Base-by-base conservation (phyloP, 1,284 basidiomycete species). In the Pseudozyma pruni region DNA sequence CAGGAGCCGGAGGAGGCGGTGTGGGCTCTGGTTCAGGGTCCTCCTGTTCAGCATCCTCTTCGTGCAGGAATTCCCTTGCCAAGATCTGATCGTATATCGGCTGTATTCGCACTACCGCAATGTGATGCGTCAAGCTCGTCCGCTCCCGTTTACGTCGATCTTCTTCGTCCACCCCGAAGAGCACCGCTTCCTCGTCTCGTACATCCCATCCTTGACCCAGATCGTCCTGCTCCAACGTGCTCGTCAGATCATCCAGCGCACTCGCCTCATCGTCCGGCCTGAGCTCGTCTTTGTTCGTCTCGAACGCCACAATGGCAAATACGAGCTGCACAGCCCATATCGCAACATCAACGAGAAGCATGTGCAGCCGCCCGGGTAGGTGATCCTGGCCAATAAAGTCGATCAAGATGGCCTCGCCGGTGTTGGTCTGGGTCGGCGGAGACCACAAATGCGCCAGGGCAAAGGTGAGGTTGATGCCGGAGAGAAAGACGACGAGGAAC, bases 331-430 rank as follows among this genome's bases (percentile, higher is more conserved):
- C 52, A 11, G 55, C 35, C 22, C 61, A 66, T 19, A 71, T 55
- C 0, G 50, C 27, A 9, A 48, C 52, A 49, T 74, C 68, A 17
- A 76, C 52, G 10, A 39, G 5, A 5, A 77, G 40, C 32, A 75
- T 42, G 33, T 77, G 75, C 2, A 75, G 4, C 27, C 60, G 62
- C 16, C 57, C 52, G 4, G 62, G 64, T 5, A 54, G 25, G 35
- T 23, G 27, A 52, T 46, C 44, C 34, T 76, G 76, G 6, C 72
- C 74, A 17, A 79, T 48, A 57, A 76, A 79, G 46, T 79, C 76
- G 38, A 79, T 56, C 10, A 79, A 17, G 34, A 79, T 55, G n/a
- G 63, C 51, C 17, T 61, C 37, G 14, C 47, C 38, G 11, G 25
- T 46, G 32, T 62, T 29, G 1, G 53, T 40, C n/a, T 22, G 20